Conservation (phyloP, 2,329 filamentous ascomycete genomes). For the Trichoderma afroharzianum region DNA sequence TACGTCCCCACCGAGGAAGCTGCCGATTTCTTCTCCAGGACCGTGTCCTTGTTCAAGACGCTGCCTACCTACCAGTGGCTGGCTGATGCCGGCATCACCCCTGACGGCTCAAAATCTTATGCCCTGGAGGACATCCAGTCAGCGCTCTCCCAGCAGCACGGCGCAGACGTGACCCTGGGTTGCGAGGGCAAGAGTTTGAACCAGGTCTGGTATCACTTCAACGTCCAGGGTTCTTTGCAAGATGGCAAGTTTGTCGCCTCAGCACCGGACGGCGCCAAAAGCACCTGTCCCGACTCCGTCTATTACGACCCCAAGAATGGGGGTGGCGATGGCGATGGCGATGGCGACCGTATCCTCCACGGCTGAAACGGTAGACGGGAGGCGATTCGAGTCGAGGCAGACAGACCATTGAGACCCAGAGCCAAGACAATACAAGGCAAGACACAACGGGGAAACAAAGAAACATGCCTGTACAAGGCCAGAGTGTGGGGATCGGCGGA, state of each 20-base stretch:
- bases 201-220: constrained; percentile 63
- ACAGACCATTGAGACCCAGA: neutral
- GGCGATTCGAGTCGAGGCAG: neutral
- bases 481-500: constrained; percentile 6
- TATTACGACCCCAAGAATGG: constrained; percentile 47
- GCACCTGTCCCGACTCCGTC: constrained; percentile 62
- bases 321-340: neutral
- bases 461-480: neutral
- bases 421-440: neutral
- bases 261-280: constrained; percentile 52
- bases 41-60: constrained; percentile 62
- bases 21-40: constrained; percentile 63
- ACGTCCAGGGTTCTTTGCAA: constrained; percentile 54
- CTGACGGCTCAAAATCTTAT: constrained; percentile 55
- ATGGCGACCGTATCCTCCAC: neutral
- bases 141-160: constrained; percentile 51
- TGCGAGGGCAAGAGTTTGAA: constrained; percentile 48
- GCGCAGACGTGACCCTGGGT: constrained; percentile 54
- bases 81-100: constrained; percentile 56
- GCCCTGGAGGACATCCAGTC: constrained; percentile 54
- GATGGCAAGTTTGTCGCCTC: constrained; percentile 57
- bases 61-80: constrained; percentile 65
- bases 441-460: constrained; percentile 10
- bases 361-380: neutral
- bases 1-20: constrained; percentile 62